phyloP scores from a whole-genome alignment of 2,329 filamentous ascomycete species.

The Penicillium sp. region DNA sequence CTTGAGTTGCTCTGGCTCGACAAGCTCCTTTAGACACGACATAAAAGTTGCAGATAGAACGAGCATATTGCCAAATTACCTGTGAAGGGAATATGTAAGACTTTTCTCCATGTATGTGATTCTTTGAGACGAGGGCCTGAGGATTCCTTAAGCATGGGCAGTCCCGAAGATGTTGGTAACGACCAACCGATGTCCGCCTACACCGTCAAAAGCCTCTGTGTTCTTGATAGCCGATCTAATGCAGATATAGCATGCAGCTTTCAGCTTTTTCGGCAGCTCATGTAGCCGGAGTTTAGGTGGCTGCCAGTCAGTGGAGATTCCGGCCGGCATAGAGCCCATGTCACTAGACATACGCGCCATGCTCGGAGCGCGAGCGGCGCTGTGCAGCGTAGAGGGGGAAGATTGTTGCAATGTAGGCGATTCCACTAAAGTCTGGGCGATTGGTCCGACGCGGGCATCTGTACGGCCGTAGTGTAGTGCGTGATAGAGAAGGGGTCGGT shows the following conservation, averaged over 20 bases:
- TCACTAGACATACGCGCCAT: slow-evolving; percentile 38
- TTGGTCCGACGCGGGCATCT: slow-evolving; percentile 35
- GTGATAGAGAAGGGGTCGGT: slow-evolving; percentile 71
- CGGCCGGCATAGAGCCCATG: slow-evolving; percentile 29
- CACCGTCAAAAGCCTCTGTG: slow-evolving; percentile 8
- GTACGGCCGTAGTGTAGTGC: slow-evolving; percentile 52
- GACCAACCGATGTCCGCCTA: slow-evolving; percentile 5
- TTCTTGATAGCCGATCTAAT: slow-evolving; percentile 3
- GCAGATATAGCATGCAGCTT: slow-evolving; percentile 3
- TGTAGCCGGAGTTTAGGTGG: slow-evolving; percentile 18
- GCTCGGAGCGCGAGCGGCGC: slow-evolving; percentile 21
- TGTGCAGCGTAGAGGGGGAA: slow-evolving; percentile 37
- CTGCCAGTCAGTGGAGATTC: slow-evolving; percentile 14
- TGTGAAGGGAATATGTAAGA: slow-evolving; percentile 45
- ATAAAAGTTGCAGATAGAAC: slow-evolving; percentile 80
- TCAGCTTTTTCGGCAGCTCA: slow-evolving; percentile 44
- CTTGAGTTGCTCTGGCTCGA: slow-evolving; percentile 58
- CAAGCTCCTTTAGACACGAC: slow-evolving; percentile 61
- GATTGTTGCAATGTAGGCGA: slow-evolving; percentile 40
- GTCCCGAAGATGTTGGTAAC: slow-evolving; percentile 11
- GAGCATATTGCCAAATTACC: slow-evolving; percentile 95
- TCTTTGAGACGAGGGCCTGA: no score
- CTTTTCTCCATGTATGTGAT: background rate
- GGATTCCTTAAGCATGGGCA: slow-evolving; percentile 9
- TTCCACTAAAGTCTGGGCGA: slow-evolving; percentile 22